Evolutionary conservation across 1,284 basidiomycete genomes (phyloP).

Genomic region (Pseudomicrostroma phylloplanum): DNA sequence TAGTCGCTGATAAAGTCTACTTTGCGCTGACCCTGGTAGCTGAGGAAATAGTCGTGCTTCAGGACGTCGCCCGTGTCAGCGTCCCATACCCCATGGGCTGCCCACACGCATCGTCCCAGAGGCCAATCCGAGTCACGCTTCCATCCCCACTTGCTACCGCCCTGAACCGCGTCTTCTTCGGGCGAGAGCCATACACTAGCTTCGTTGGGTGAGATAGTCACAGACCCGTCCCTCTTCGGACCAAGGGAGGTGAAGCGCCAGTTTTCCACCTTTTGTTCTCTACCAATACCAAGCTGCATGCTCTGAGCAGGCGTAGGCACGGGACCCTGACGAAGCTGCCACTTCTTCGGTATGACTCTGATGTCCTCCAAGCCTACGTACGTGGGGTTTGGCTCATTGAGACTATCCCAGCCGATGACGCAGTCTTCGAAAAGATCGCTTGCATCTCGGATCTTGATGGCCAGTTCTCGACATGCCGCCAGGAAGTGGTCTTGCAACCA

Average conservation of each 20-base stretch:
- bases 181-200: constrained; percentile 38
- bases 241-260: constrained; percentile 77
- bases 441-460: constrained; percentile 65
- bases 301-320: constrained; percentile 79
- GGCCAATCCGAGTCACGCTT: constrained; percentile 68
- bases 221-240: constrained; percentile 65
- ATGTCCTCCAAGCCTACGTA: constrained; percentile 68
- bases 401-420: constrained; percentile 89
- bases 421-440: constrained; percentile 75
- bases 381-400: constrained; percentile 91
- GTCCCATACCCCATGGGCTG: constrained; percentile 89
- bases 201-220: constrained; percentile 78
- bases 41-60: constrained; percentile 69
- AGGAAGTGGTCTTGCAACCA: constrained; percentile 83
- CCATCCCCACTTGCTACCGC: constrained; percentile 66
- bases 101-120: constrained; percentile 80
- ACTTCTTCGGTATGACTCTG: constrained; percentile 41
- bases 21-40: constrained; percentile 7
- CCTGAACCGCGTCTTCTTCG: constrained; percentile 28
- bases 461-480: constrained; percentile 68
- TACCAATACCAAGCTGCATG: constrained; percentile 79
- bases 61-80: constrained; percentile 62
- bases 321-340: constrained; percentile 67
- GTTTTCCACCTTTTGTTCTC: constrained; percentile 73
- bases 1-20: constrained; percentile 70